Evolutionary conservation across 2,329 filamentous ascomycete genomes (phyloP).

Genomic region (Aspergillus awamori): DNA sequence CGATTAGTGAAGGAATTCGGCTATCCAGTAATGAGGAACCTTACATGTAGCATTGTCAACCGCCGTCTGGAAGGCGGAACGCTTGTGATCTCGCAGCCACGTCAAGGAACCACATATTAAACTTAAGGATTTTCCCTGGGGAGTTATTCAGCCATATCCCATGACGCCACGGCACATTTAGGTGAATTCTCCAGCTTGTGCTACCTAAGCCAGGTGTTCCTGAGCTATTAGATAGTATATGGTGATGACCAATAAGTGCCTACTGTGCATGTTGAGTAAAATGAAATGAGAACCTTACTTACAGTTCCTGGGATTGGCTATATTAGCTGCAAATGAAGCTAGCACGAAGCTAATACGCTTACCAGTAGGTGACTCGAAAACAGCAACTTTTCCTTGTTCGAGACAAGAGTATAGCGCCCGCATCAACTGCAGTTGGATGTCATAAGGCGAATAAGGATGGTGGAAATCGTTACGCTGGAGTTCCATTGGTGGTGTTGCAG

Average conservation of each 20-base stretch:
- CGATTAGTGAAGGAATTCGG: constrained; percentile 6
- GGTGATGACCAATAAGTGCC: too few relatives aligned
- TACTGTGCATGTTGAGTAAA: not conserved
- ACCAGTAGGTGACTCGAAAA: constrained; percentile 92
- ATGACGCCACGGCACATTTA: not conserved
- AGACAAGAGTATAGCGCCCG: constrained; percentile 76
- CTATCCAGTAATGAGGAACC: constrained; percentile 26
- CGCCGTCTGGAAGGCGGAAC: constrained; percentile 59
- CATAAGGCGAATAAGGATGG: constrained; percentile 84
- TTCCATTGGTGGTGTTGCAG: constrained; percentile 33
- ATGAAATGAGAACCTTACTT: constrained; percentile 24
- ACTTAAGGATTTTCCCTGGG: constrained; percentile 82
- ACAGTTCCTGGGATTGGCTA: constrained; percentile 43
- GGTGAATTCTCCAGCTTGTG: not conserved
- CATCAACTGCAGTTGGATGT: constrained; percentile 89
- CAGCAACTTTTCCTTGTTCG: constrained; percentile 77
- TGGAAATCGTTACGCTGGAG: constrained; percentile 64
- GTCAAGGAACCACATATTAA: constrained; percentile 86
- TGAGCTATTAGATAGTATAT: not conserved
- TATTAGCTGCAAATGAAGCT: constrained; percentile 18
- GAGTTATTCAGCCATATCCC: constrained; percentile 1
- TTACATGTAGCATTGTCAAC: constrained; percentile 49
- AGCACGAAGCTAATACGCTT: constrained; percentile 42
- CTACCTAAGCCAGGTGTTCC: not conserved
- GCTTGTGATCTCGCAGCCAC: constrained; percentile 85